These are phyloP conservation scores for Dactylonectria macrodidyma DNA, from an alignment of 2,329 filamentous ascomycete species.

Conservation along the genomic window DNA sequence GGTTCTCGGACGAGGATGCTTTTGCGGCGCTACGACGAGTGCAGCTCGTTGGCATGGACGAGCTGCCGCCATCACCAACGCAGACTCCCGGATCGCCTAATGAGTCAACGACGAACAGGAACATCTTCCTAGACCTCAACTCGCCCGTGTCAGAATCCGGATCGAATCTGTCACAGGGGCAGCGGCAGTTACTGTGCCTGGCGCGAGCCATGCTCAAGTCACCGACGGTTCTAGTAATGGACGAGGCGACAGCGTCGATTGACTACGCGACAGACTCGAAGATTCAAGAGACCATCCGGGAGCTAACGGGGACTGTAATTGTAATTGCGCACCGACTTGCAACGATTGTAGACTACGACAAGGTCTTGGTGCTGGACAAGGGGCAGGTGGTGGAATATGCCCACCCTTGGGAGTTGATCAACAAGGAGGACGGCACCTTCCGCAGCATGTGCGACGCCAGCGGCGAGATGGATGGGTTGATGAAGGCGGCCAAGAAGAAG, in stretches of 20 bases:
- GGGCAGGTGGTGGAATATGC: conserved; percentile 90
- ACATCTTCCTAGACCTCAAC: conserved; percentile 90
- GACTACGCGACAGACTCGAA: conserved; percentile 96
- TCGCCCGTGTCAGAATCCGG: conserved; percentile 91
- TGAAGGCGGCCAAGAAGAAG: conserved; percentile 70
- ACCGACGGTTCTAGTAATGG: conserved; percentile 97
- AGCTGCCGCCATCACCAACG: conserved; percentile 53
- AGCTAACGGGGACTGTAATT: conserved; percentile 92
- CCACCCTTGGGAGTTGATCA: conserved; percentile 86
- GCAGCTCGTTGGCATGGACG: conserved; percentile 82
- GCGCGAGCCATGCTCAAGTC: conserved; percentile 92
- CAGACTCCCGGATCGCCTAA: conserved; percentile 42
- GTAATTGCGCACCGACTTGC: conserved; percentile 96
- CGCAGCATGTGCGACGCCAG: conserved; percentile 76
- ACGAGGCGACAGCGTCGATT: conserved; percentile 97
- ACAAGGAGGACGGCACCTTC: conserved; percentile 76
- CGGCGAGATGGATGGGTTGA: conserved; percentile 67
- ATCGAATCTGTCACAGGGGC: conserved; percentile 94
- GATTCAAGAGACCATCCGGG: conserved; percentile 96
- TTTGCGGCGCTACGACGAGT: conserved; percentile 90
- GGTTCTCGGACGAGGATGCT: conserved; percentile 92
- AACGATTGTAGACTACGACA: conserved; percentile 98
- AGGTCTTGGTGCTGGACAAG: conserved; percentile 94
- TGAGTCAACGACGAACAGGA: conserved; percentile 82
- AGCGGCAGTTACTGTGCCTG: conserved; percentile 93